Evolutionary conservation across 1,139 yeast species (phyloP).

Genomic region (Wickerhamomyces sp.): DNA sequence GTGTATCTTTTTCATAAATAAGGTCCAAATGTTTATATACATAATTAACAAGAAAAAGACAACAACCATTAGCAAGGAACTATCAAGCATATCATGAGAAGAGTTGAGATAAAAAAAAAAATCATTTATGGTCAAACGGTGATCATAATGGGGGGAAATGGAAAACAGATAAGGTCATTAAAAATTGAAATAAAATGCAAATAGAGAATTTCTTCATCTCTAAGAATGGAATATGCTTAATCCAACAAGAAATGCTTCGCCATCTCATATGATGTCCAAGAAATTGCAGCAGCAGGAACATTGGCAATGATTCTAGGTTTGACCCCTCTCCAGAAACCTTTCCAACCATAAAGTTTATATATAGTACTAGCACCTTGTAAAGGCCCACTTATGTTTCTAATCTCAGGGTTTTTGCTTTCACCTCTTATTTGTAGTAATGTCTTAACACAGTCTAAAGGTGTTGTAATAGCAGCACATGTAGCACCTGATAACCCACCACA

Average conservation of each 20-base stretch:
- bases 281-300: slow-evolving; percentile 95
- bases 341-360: slow-evolving; percentile 58
- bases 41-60: too few species aligned
- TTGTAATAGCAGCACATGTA: slow-evolving; percentile 91
- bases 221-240: slow-evolving; percentile 1
- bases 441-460: slow-evolving; percentile 93
- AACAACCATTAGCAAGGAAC: too few species aligned
- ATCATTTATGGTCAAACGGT: too few species aligned
- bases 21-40: too few species aligned
- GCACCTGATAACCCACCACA: slow-evolving; percentile 97
- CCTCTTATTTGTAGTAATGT: slow-evolving; percentile 67
- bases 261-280: slow-evolving; percentile 99
- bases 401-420: slow-evolving; percentile 37
- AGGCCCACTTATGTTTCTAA: slow-evolving; percentile 65
- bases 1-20: too few species aligned
- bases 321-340: slow-evolving; percentile 79
- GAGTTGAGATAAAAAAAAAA: too few species aligned
- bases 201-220: too few species aligned
- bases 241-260: slow-evolving; percentile 48
- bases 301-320: slow-evolving; percentile 90
- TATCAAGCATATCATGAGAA: too few species aligned
- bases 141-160: too few species aligned
- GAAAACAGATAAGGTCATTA: too few species aligned
- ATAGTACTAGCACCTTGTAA: slow-evolving; percentile 62
- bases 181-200: too few species aligned